phyloP scores from a whole-genome alignment of 768 basidiomycete genomes.

The Boletus rubescentipes region DNA sequence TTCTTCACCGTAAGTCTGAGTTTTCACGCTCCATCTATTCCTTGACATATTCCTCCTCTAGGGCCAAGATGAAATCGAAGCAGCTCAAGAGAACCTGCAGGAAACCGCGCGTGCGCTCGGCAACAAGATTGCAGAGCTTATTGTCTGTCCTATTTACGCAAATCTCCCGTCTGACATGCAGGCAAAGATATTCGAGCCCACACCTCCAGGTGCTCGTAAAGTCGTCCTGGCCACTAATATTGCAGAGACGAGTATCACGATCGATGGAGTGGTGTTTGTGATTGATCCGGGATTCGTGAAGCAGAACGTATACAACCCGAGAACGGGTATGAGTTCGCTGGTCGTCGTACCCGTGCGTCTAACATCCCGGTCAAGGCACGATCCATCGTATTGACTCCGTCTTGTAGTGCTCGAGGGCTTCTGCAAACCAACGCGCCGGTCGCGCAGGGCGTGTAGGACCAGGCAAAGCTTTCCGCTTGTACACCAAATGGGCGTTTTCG shows the following conservation, averaged over 20 bases:
- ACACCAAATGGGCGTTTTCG: constrained; percentile 96
- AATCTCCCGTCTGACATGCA: constrained; percentile 99
- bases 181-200: constrained; percentile 98
- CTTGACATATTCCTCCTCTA: constrained; percentile 9
- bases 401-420: constrained; percentile 87
- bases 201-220: constrained; percentile 93
- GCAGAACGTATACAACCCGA: constrained; percentile 97
- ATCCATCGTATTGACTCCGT: neutral
- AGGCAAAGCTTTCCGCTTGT: constrained; percentile 97
- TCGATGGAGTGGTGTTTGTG: constrained; percentile 98
- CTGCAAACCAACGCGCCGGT: constrained; percentile 95
- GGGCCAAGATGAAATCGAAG: constrained; percentile 99
- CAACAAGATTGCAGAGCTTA: constrained; percentile 92
- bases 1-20: constrained; percentile 78
- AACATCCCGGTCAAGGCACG: neutral
- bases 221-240: constrained; percentile 99
- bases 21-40: neutral
- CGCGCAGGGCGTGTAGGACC: constrained; percentile 97
- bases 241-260: constrained; percentile 99
- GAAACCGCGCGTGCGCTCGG: constrained; percentile 94
- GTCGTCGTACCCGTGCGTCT: constrained; percentile 87
- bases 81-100: constrained; percentile 92
- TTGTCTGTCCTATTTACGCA: constrained; percentile 97
- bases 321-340: constrained; percentile 97
- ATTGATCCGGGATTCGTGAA: constrained; percentile 99